phyloP scores from a whole-genome alignment of 1,284 basidiomycete species.

The Anthracocystis walkeri region DNA sequence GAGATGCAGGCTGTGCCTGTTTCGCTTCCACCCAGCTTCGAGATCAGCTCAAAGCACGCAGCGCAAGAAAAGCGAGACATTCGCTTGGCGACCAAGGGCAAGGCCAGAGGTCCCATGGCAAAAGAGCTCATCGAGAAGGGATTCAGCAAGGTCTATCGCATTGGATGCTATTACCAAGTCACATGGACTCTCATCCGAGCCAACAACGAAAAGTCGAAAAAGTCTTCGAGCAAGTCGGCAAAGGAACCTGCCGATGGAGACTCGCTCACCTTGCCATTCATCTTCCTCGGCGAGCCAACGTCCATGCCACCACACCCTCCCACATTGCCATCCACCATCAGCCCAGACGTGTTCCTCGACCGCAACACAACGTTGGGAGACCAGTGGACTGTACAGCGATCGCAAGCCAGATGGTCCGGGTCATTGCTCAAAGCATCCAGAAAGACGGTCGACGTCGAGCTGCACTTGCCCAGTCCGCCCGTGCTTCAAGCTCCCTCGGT shows the following conservation, averaged over 20 bases:
- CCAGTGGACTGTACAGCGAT: conserved; percentile 53
- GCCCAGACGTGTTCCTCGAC: conserved; percentile 44
- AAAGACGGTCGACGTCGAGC: conserved; percentile 58
- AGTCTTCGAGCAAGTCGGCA: conserved; percentile 39
- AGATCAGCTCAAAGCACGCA: conserved; percentile 58
- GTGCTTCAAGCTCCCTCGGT: conserved; percentile 58
- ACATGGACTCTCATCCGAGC: conserved; percentile 51
- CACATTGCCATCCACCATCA: conserved; percentile 48
- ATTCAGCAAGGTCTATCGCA: conserved; percentile 56
- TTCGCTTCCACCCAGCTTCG: conserved; percentile 61
- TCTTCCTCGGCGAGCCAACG: conserved; percentile 62
- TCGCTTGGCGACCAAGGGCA: conserved; percentile 50
- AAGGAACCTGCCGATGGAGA: conserved; percentile 40
- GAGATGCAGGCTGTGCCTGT: conserved; percentile 58
- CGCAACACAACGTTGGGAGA: conserved; percentile 41
- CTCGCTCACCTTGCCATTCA: conserved; percentile 58
- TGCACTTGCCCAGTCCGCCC: conserved; percentile 47
- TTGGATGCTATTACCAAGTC: conserved; percentile 65
- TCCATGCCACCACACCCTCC: conserved; percentile 52
- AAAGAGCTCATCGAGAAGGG: conserved; percentile 57
- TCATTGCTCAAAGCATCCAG: conserved; percentile 49
- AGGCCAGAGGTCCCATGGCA: conserved; percentile 41
- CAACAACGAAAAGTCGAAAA: conserved; percentile 30
- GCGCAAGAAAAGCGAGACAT: conserved; percentile 52
- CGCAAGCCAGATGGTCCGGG: conserved; percentile 59